These are phyloP conservation scores for Alloteropsis semialata DNA, from an alignment of 176 grass and related monocot genomes.

Conservation along the genomic window DNA sequence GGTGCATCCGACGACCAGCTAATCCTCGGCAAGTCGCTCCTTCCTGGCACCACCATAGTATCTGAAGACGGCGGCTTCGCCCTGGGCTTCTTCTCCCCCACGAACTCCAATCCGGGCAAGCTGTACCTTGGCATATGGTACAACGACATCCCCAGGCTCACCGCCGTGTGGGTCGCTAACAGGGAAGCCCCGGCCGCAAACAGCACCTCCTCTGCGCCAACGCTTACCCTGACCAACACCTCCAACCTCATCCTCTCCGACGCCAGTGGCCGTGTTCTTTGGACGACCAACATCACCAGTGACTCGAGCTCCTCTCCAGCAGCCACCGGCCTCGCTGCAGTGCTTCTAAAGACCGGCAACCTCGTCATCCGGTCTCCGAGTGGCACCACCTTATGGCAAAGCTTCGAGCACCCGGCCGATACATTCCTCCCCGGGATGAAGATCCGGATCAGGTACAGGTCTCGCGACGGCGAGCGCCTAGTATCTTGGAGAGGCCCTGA, in stretches of 20 bases:
- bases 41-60: not conserved
- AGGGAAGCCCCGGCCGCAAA: not conserved
- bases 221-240: not conserved
- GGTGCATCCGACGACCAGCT: not conserved
- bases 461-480: not conserved
- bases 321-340: not conserved
- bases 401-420: slow-evolving; percentile 28
- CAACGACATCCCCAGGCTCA: not conserved
- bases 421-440: slow-evolving; percentile 18
- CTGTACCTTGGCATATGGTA: not conserved
- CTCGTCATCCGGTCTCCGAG: not conserved
- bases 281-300: not conserved
- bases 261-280: not conserved
- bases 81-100: not conserved
- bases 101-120: not conserved
- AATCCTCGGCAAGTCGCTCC: not conserved
- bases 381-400: slow-evolving; percentile 22
- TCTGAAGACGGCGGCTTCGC: not conserved
- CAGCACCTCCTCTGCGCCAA: not conserved
- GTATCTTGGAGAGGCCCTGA: slow-evolving; percentile 4
- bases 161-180: not conserved
- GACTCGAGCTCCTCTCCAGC: not conserved
- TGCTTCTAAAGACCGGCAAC: not conserved
- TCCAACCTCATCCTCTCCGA: not conserved
- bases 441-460: not conserved